Conservation (phyloP, 495 filamentous ascomycete genomes). For the Polyplosphaeria fusca region DNA sequence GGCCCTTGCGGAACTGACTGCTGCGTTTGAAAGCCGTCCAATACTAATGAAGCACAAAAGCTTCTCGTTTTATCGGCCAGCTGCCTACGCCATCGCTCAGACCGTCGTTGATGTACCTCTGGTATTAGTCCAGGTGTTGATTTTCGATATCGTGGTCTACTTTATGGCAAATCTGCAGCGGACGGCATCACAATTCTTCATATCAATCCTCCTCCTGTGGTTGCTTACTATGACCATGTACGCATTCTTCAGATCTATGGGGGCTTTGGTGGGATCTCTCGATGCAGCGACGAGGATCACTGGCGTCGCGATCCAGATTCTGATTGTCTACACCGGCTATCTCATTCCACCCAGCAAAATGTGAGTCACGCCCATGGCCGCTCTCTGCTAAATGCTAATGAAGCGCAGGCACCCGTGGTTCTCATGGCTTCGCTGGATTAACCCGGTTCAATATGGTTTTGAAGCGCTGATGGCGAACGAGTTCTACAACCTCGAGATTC, state of each 20-base stretch:
- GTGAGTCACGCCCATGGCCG: too few relatives aligned
- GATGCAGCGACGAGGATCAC: constrained; percentile 65
- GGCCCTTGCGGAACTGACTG: constrained; percentile 70
- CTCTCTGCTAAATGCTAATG: too few relatives aligned
- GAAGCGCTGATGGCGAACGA: constrained; percentile 51
- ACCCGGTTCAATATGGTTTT: constrained; percentile 73
- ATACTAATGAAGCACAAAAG: constrained; percentile 80
- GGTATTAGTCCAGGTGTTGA: constrained; percentile 62
- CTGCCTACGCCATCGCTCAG: constrained; percentile 74
- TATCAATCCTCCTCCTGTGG: constrained; percentile 59
- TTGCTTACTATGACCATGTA: constrained; percentile 71
- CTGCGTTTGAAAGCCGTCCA: constrained; percentile 65
- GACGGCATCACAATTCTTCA: constrained; percentile 80
- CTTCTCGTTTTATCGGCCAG: constrained; percentile 80
- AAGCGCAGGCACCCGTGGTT: constrained; percentile 81
- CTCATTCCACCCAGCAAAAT: constrained; percentile 69
- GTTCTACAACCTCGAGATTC: constrained; percentile 54
- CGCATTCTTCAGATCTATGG: constrained; percentile 73
- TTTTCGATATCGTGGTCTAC: constrained; percentile 76
- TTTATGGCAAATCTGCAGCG: constrained; percentile 69
- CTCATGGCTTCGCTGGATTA: constrained; percentile 72
- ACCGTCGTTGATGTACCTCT: constrained; percentile 74
- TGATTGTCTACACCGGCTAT: constrained; percentile 81
- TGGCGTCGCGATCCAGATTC: constrained; percentile 58
- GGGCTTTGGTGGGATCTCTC: constrained; percentile 59